A percentile compares a stretch with the other conserved stretches of the same genome.
Conservation (phyloP, 2,329 filamentous ascomycete genomes). For the Sphaceloma murrayae region DNA sequence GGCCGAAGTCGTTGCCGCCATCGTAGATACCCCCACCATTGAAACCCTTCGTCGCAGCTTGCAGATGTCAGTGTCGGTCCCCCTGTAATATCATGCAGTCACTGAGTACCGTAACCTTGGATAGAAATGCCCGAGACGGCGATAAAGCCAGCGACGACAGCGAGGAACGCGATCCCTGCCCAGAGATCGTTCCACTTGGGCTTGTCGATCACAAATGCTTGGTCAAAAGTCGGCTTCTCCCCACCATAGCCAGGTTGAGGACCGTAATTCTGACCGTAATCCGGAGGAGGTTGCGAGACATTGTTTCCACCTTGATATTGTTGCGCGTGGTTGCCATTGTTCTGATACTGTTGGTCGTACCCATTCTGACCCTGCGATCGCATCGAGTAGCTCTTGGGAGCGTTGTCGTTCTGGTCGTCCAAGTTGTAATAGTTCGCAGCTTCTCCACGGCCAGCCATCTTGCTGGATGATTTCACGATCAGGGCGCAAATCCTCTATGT, state of each 20-base stretch:
- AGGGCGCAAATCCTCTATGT: constrained; percentile 1
- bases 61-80: background rate
- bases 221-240: constrained; percentile 54
- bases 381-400: constrained; percentile 18
- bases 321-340: constrained; percentile 22
- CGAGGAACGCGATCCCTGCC: constrained; percentile 71
- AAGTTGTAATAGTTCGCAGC: constrained; percentile 33
- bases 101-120: constrained; percentile 53
- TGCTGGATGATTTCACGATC: background rate
- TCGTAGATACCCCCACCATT: constrained; percentile 67
- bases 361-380: constrained; percentile 24
- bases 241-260: constrained; percentile 25
- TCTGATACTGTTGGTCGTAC: constrained; percentile 26
- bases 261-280: constrained; percentile 32
- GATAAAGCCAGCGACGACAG: constrained; percentile 62
- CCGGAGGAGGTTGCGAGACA: constrained; percentile 27
- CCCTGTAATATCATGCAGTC: background rate
- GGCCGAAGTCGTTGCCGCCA: constrained; percentile 53
- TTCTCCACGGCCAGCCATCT: constrained; percentile 25
- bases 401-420: constrained; percentile 20
- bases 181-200: constrained; percentile 89
- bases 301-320: constrained; percentile 20
- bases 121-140: constrained; percentile 68
- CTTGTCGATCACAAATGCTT: constrained; percentile 70
- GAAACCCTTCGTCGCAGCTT: constrained; percentile 48